Evolutionary conservation across 1,284 basidiomycete species (phyloP), one percentile per base, ranked within the genome.

Genomic region (Amylostereum areolatum): DNA sequence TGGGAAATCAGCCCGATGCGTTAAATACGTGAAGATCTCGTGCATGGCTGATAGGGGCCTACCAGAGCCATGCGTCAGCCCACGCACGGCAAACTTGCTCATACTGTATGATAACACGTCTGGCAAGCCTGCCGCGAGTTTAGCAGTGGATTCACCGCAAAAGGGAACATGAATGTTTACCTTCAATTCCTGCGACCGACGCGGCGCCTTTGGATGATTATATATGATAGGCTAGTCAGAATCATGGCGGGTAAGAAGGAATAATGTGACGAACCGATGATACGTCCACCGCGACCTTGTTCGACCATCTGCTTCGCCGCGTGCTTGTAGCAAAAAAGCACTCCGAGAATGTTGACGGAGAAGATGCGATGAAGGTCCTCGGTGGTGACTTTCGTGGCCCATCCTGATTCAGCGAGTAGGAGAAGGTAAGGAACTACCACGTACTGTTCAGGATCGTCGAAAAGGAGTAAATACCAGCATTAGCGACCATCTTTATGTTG

Each of bases 221-320:
- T 11, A 36, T 5, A 33, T n/a, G 10, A 34, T 29, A 5, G 27
- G n/a, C 3, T 36, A 30, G 10, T 8, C 36, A 24, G 12, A 11
- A 30, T 25, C 8, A 18, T 18, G 8, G 12, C 61, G 44, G 65
- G 59, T 2, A 62, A 67, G 12, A 9, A 25, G 54, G 6, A 40
- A 60, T 59, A 4, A 2, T 27, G 8, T 30, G 63, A 62, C 12
- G 67, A 66, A 48, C 69, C 71, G 37, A 74, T 60, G 34, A 74
- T 66, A 45, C 70, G 60, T 1, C 73, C 70, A 3, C 72, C 67
- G 6, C 53, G 59, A 30, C 67, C 71, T 53, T 75, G 70, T 52
- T 62, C 62, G 36, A 75, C 65, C 71, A 74, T 75, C 52, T 69
- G 68, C 52, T 59, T 55, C 31, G 72, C 74, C 0, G 70, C 68